A percentile compares a stretch with the other conserved stretches of the same genome.
These are phyloP conservation scores for Nicotiana attenuata DNA, from an alignment of 257 asterid genomes.

Conservation along the genomic window DNA sequence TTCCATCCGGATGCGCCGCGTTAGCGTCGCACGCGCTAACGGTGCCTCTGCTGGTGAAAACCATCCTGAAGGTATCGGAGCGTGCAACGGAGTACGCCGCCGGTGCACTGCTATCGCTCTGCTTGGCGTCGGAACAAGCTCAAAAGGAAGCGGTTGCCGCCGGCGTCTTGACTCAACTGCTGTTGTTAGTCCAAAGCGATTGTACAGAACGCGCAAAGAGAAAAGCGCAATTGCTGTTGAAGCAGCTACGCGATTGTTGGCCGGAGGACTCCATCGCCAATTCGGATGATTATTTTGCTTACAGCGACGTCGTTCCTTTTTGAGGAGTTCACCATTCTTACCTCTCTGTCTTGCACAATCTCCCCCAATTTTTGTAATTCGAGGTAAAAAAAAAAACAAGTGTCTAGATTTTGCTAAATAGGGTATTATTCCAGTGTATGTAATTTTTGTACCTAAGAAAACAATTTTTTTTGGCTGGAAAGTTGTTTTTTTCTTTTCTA, in stretches of 20 bases:
- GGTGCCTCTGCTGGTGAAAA: constrained; percentile 73
- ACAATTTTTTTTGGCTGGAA: constrained; percentile 10
- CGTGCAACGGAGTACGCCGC: constrained; percentile 98
- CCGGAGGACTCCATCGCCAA: constrained; percentile 54
- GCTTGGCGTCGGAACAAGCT: constrained; percentile 64
- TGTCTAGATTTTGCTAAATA: constrained; percentile 27
- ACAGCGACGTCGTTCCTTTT: constrained; percentile 77
- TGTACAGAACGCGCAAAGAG: constrained; percentile 96
- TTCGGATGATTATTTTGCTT: constrained; percentile 61
- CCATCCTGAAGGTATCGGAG: constrained; percentile 65
- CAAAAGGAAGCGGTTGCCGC: constrained; percentile 69
- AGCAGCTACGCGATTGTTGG: constrained; percentile 79
- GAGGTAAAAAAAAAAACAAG: not conserved
- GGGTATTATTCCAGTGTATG: constrained; percentile 21
- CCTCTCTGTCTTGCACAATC: not conserved
- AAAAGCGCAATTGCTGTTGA: constrained; percentile 90
- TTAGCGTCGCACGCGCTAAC: constrained; percentile 74
- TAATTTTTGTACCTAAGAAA: constrained; percentile 33
- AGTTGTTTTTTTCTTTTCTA: not conserved
- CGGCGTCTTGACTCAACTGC: constrained; percentile 75
- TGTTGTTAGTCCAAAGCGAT: constrained; percentile 85
- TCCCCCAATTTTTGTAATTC: not conserved
- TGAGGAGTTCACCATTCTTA: constrained; percentile 11
- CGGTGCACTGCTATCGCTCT: constrained; percentile 77
- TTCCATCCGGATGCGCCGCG: constrained; percentile 69